Evolutionary conservation across 2,329 filamentous ascomycete species (phyloP).

Genomic region (Colletotrichum sansevieriae): DNA sequence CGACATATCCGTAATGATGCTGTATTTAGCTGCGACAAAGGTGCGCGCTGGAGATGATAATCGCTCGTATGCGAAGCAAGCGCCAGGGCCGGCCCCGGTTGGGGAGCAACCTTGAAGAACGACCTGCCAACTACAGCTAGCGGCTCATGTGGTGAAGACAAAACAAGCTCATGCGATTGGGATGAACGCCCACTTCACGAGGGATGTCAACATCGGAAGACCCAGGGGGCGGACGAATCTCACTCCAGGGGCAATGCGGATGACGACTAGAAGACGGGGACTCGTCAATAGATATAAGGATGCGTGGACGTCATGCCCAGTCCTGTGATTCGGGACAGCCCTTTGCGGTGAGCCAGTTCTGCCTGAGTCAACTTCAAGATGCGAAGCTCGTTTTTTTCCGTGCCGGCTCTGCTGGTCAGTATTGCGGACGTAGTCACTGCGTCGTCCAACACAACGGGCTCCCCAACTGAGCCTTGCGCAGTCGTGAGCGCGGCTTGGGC

Average conservation of each 20-base stretch:
- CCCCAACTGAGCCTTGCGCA: conserved; percentile 30
- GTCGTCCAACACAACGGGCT: conserved; percentile 10
- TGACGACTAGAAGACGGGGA: not conserved
- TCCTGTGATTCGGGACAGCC: not conserved
- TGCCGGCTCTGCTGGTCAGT: conserved; percentile 23
- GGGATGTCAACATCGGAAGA: conserved; percentile 13
- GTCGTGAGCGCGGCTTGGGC: conserved; percentile 26
- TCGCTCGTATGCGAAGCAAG: not conserved
- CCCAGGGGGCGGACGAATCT: not conserved
- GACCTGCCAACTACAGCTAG: conserved; percentile 39
- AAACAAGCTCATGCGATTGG: conserved; percentile 21
- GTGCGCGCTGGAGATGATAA: conserved; percentile 6
- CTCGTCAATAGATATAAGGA: conserved; percentile 10
- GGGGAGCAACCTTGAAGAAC: conserved; percentile 1
- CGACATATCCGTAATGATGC: conserved; percentile 11
- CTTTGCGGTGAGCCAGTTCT: not conserved
- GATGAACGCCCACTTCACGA: conserved; percentile 15
- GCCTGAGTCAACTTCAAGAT: conserved; percentile 14
- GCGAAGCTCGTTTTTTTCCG: conserved; percentile 21
- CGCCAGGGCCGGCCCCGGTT: conserved; percentile 20
- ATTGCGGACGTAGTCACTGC: not conserved
- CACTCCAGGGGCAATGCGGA: conserved; percentile 10
- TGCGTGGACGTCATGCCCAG: not conserved
- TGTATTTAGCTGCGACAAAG: not conserved
- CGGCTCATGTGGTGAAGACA: not conserved